A percentile compares a stretch with the other conserved stretches of the same genome.
Evolutionary conservation across 257 asterid species (phyloP).

Genomic region (Dorcoceras hygrometricum): DNA sequence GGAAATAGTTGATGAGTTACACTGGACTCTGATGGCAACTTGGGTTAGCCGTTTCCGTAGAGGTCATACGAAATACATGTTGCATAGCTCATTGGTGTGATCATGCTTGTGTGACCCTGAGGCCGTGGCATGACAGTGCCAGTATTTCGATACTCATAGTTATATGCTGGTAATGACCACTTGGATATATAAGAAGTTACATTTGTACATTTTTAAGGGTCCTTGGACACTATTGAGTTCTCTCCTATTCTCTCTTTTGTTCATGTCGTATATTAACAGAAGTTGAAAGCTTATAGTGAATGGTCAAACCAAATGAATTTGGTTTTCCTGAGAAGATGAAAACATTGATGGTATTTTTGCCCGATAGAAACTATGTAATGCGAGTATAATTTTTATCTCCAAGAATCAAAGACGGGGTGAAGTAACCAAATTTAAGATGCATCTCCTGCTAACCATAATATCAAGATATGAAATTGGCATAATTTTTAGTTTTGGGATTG

Average conservation of each 20-base stretch:
- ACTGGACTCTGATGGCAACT: not conserved
- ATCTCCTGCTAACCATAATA: not conserved
- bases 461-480: not conserved
- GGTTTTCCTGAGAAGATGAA: not conserved
- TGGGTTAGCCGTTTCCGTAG: not conserved
- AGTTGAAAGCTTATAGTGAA: not conserved
- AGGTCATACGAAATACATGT: too few relatives aligned
- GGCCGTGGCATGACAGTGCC: not conserved
- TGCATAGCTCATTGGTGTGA: too few relatives aligned
- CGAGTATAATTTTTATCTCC: not conserved
- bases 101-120: not conserved
- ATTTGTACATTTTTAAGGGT: not conserved
- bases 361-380: not conserved
- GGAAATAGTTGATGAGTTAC: not conserved
- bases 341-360: not conserved
- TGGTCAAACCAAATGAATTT: not conserved
- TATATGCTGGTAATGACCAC: not conserved
- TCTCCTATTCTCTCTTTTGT: too few relatives aligned
- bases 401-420: not conserved
- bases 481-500: not conserved
- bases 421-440: constrained; percentile 14
- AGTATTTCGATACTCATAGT: not conserved
- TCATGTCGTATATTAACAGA: too few relatives aligned
- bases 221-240: not conserved
- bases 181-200: not conserved